phyloP scores from a whole-genome alignment of 805 yeast genomes.

The Lipomyces chichibuensis region DNA sequence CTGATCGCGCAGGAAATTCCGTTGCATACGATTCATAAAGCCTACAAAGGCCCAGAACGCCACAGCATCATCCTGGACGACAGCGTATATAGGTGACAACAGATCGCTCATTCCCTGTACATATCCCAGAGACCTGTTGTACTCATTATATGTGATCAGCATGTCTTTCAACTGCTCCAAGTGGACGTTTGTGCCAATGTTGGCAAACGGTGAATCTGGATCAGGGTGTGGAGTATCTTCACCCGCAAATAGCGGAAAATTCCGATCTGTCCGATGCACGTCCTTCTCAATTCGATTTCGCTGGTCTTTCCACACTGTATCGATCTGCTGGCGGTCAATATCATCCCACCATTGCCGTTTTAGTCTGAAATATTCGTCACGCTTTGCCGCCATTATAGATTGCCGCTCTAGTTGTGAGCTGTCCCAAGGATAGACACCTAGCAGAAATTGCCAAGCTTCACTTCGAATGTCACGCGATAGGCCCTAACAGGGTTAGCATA shows the following conservation, averaged over 20 bases:
- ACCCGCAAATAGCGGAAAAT: slow-evolving; percentile 63
- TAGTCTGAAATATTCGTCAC: slow-evolving; percentile 59
- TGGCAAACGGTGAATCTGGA: slow-evolving; percentile 57
- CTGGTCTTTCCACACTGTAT: slow-evolving; percentile 86
- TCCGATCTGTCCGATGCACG: slow-evolving; percentile 86
- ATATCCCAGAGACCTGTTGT: slow-evolving; percentile 83
- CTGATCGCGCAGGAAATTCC: slow-evolving; percentile 89
- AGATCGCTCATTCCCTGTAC: slow-evolving; percentile 98
- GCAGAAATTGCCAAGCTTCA: slow-evolving; percentile 83
- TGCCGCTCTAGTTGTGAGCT: slow-evolving; percentile 70
- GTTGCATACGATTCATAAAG: slow-evolving; percentile 93
- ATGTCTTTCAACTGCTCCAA: slow-evolving; percentile 72
- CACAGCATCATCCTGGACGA: slow-evolving; percentile 66
- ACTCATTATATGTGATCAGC: slow-evolving; percentile 81
- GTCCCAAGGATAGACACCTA: slow-evolving; percentile 89
- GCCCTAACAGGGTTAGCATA: slow-evolving; percentile 50
- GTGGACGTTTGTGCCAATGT: slow-evolving; percentile 76
- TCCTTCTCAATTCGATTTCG: slow-evolving; percentile 89
- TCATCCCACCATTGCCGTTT: slow-evolving; percentile 75
- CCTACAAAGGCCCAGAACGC: slow-evolving; percentile 87
- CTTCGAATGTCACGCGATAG: slow-evolving; percentile 60
- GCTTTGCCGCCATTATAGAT: slow-evolving; percentile 58
- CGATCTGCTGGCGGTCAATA: slow-evolving; percentile 55
- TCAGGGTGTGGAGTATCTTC: slow-evolving; percentile 50
- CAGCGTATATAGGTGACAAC: slow-evolving; percentile 76